A percentile compares a stretch with the other conserved stretches of the same genome.
Conservation (phyloP, 257 asterid species). For the Primulina huaijiensis region DNA sequence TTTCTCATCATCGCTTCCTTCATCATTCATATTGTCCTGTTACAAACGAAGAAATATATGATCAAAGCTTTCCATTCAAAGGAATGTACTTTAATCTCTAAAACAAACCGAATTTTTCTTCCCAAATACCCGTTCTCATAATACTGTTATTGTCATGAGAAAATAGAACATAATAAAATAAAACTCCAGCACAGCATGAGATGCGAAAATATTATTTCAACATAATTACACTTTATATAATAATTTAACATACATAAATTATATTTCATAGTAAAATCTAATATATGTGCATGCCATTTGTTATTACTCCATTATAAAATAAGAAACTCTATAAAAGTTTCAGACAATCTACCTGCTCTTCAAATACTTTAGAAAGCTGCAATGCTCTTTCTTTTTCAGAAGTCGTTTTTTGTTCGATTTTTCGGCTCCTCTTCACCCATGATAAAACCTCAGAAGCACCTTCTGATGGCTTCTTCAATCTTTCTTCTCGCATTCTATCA, state of each 20-base stretch:
- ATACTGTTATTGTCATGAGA: not conserved
- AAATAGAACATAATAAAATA: too few species aligned
- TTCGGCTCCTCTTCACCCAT: conserved; percentile 84
- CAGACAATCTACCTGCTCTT: conserved; percentile 72
- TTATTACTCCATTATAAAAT: not conserved
- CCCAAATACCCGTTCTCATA: not conserved
- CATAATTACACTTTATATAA: not conserved
- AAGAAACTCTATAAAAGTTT: conserved; percentile 12
- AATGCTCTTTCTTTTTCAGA: conserved; percentile 70
- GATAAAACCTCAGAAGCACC: conserved; percentile 70
- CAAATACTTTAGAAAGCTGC: conserved; percentile 80
- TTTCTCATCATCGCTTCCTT: conserved; percentile 75
- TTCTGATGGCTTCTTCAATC: conserved; percentile 68
- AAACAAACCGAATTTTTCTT: not conserved
- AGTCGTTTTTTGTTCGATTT: conserved; percentile 69
- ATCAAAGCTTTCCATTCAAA: conserved; percentile 9
- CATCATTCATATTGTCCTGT: conserved; percentile 80
- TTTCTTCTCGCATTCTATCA: conserved; percentile 77
- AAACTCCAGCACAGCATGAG: not conserved
- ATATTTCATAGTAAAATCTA: not conserved
- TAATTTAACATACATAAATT: not conserved
- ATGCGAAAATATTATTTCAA: not conserved
- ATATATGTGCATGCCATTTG: not conserved
- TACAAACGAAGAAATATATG: conserved; percentile 23
- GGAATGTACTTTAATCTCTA: not conserved